Base-by-base conservation (phyloP, 768 basidiomycete species). In the Mycena galopus region DNA sequence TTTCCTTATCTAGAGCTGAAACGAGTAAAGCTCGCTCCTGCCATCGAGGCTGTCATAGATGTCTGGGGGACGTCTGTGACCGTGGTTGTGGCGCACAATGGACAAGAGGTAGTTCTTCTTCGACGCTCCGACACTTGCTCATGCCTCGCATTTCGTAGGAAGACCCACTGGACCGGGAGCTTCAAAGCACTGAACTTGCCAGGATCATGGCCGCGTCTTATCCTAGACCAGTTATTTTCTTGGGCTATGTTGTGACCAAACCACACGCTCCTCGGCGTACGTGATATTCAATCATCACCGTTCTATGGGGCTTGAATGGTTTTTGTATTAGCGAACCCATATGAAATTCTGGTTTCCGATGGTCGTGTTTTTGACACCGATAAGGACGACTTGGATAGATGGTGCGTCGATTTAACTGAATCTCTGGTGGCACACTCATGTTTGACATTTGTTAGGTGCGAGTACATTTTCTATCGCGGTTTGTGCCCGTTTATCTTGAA, bases 41-140 rank as follows among this genome's bases (percentile, higher is more conserved):
- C 95, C 2, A 97, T 97, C 35, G 93, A 95, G 80, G 95, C 95
- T 4, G 87, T 94, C 3, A 83, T 97, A 17, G 93, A 96, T 62
- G 85, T 95, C 9, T 93, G 91, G 73, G 95, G 95, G 0, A 92
- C 91, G 0, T 87, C 89, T 62, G 89, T 96, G 21, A 92, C 91
- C 7, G 94, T 96, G 0, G 85, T 97, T n/a, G 93, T 97, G 12
- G 88, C 94, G 0, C 96, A 97, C 75, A 97, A 97, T 78, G 96
- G 96, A 8, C 96, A 97, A 87, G 96, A 97, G 39, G 39, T 39
- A 39, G 12, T 39, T 14, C 39, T 35, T 35, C 33, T 35, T 35
- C 6, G 33, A 35, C 39, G 12, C 39, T 39, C 14, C 17, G 17
- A 10, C 11, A 5, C 17, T 39, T 39, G 3, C 39, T 39, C 17